These are phyloP conservation scores for Pichia kudriavzevii DNA, from an alignment of 1,139 yeast species.

Conservation along the genomic window DNA sequence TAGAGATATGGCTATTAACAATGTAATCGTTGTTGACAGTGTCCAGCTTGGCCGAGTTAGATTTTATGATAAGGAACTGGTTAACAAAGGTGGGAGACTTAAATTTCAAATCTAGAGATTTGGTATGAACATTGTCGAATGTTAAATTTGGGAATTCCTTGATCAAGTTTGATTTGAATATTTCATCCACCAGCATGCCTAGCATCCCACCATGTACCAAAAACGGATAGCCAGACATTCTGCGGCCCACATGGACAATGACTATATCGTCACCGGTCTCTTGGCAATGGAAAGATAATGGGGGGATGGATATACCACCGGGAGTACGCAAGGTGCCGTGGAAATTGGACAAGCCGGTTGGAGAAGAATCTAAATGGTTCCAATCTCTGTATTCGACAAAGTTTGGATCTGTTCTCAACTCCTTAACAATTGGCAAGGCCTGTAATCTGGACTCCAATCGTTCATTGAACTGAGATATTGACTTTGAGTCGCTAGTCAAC, in stretches of 20 bases:
- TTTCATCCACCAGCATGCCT: conserved; percentile 74
- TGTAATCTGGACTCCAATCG: conserved; percentile 42
- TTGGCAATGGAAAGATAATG: conserved; percentile 58
- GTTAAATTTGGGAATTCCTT: conserved; percentile 17
- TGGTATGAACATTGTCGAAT: conserved; percentile 29
- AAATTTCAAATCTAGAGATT: conserved; percentile 49
- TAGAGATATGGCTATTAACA: conserved; percentile 30
- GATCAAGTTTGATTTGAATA: conserved; percentile 27
- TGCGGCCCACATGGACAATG: conserved; percentile 70
- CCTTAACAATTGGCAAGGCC: conserved; percentile 45
- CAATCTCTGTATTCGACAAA: conserved; percentile 47
- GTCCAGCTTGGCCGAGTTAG: conserved; percentile 34
- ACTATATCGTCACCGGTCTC: conserved; percentile 54
- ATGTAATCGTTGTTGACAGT: conserved; percentile 25
- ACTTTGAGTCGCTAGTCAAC: conserved; percentile 9
- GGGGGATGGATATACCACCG: conserved; percentile 72
- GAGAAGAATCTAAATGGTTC: conserved; percentile 42
- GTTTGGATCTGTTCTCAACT: conserved; percentile 35
- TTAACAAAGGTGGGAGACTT: conserved; percentile 72
- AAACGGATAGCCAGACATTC: conserved; percentile 80
- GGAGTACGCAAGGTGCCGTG: conserved; percentile 44
- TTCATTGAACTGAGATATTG: conserved; percentile 22
- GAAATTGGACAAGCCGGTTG: conserved; percentile 17
- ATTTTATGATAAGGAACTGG: conserved; percentile 64
- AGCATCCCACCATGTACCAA: conserved; percentile 86